Conservation (phyloP, 2,329 filamentous ascomycete genomes). For the Colletotrichum sp. region DNA sequence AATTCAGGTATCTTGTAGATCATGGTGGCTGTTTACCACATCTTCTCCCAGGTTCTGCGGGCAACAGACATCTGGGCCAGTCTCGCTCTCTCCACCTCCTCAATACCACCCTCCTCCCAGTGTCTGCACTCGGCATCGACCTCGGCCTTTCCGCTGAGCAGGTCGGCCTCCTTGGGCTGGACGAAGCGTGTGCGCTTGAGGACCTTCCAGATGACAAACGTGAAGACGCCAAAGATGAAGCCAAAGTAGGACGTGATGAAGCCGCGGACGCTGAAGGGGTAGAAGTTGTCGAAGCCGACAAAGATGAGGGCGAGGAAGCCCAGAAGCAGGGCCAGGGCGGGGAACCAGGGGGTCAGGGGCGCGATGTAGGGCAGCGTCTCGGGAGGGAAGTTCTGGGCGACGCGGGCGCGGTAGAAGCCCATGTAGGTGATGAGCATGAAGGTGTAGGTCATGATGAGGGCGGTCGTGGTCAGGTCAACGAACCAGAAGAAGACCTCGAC, state of each 20-base stretch:
- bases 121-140: conserved; percentile 60
- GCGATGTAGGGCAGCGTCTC: conserved; percentile 54
- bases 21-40: conserved; percentile 35
- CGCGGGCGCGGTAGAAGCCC: conserved; percentile 55
- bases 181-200: conserved; percentile 64
- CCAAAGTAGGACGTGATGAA: conserved; percentile 62
- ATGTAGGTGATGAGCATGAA: conserved; percentile 51
- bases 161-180: conserved; percentile 62
- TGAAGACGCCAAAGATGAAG: conserved; percentile 53
- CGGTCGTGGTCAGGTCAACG: conserved; percentile 61
- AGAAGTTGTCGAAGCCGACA: conserved; percentile 61
- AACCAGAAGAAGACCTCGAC: conserved; percentile 45
- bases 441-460: conserved; percentile 64
- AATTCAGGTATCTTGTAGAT: background rate
- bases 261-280: conserved; percentile 50
- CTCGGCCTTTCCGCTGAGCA: conserved; percentile 67
- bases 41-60: conserved; percentile 40
- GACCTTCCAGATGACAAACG: conserved; percentile 73
- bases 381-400: conserved; percentile 55
- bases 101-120: conserved; percentile 50
- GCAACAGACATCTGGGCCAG: conserved; percentile 39
- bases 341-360: conserved; percentile 54
- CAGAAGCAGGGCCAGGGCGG: conserved; percentile 53
- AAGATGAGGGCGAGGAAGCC: conserved; percentile 56
- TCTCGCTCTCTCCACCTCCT: conserved; percentile 45